Conservation (phyloP, 129 eudicot genomes). For the Heracleum sosnowskyi region DNA sequence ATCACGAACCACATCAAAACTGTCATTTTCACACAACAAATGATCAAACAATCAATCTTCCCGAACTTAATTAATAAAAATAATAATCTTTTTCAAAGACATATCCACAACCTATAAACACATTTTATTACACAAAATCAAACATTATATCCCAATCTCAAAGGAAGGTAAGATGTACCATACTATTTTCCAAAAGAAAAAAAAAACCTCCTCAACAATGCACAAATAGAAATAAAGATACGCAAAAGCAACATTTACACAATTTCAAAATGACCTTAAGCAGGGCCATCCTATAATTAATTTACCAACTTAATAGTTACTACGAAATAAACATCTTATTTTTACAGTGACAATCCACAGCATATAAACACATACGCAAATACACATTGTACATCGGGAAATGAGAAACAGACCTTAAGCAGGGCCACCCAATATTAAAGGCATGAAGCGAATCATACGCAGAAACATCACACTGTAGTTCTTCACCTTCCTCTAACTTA, state of each 20-base stretch:
- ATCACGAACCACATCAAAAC: slow-evolving; percentile 86
- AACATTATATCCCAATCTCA: not conserved
- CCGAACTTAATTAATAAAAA: not conserved
- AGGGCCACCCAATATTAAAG: slow-evolving; percentile 94
- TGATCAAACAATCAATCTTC: not conserved
- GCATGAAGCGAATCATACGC: slow-evolving; percentile 95
- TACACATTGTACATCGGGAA: not conserved
- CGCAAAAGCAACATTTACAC: not conserved
- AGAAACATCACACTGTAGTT: slow-evolving; percentile 87
- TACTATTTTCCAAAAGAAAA: no score
- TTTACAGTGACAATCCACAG: not conserved
- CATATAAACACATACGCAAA: not conserved
- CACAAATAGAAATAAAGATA: not conserved
- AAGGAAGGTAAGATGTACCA: no score
- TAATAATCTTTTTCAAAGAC: not conserved
- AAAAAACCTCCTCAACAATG: not conserved
- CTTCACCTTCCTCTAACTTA: slow-evolving; percentile 84
- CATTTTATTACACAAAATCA: not conserved
- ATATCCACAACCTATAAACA: not conserved
- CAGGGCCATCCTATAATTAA: not conserved
- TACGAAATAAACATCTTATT: not conserved
- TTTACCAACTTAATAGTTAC: not conserved
- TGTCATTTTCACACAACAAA: slow-evolving; percentile 17
- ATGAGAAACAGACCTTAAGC: slow-evolving; percentile 51
- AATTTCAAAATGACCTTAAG: not conserved